These are phyloP conservation scores for Sporothrix brunneoviolacea DNA, from an alignment of 2,329 filamentous ascomycete species.

Conservation along the genomic window DNA sequence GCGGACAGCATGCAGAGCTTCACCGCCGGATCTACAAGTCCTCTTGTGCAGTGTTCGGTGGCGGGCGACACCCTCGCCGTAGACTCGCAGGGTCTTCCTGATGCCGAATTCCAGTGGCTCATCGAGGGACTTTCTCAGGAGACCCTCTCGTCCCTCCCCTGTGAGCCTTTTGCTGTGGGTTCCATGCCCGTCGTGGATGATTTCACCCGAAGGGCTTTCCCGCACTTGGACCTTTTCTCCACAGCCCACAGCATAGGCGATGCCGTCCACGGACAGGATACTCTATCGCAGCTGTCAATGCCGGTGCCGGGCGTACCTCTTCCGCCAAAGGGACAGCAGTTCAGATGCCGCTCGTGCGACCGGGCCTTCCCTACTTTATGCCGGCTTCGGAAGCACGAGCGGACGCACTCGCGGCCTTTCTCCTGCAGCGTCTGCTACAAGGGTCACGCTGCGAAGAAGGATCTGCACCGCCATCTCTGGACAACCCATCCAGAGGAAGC, in stretches of 20 bases:
- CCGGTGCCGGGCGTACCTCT: not conserved
- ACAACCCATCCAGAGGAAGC: constrained; percentile 18
- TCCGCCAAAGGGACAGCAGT: not conserved
- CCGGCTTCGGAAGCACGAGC: constrained; percentile 16
- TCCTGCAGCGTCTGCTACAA: constrained; percentile 18
- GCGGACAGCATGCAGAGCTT: constrained; percentile 7
- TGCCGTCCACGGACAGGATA: not conserved
- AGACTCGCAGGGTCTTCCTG: not conserved
- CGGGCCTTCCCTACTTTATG: not conserved
- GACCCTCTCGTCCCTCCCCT: not conserved
- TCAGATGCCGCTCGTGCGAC: constrained; percentile 2
- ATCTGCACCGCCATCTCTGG: constrained; percentile 20
- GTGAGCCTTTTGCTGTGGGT: not conserved
- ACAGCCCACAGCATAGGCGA: no score
- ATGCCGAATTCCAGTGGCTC: constrained; percentile 4
- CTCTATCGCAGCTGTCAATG: not conserved
- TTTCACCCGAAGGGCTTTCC: not conserved
- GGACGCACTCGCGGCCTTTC: constrained; percentile 19
- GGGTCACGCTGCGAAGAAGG: constrained; percentile 17
- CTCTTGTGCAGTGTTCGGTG: no score
- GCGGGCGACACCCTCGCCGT: no score
- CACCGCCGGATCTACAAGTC: not conserved
- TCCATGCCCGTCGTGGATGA: not conserved
- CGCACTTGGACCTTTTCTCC: not conserved
- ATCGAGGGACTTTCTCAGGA: not conserved